Percentiles rank a stretch among this genome's conserved stretches.
phyloP scores from a whole-genome alignment of 768 basidiomycete genomes.

The Boletus insuetus region DNA sequence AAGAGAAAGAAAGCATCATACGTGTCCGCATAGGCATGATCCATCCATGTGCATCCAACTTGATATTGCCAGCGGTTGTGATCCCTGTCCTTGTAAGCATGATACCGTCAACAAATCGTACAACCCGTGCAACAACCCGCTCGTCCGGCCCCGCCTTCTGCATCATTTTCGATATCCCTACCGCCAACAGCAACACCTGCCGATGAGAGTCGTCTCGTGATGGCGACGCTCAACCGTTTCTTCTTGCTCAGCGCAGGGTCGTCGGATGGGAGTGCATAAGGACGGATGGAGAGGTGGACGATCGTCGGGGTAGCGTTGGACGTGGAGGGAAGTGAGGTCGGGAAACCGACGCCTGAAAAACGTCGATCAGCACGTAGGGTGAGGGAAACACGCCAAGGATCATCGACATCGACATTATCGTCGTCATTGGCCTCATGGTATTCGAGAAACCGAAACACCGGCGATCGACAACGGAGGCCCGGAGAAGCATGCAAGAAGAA shows the following conservation, averaged over 20 bases:
- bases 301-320: conserved; percentile 50
- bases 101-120: conserved; percentile 34
- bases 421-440: not conserved
- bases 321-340: conserved; percentile 28
- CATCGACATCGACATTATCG: not conserved
- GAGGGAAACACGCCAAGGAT: not conserved
- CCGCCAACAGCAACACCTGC: conserved; percentile 4
- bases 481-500: not conserved
- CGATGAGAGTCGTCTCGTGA: conserved; percentile 24
- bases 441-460: not conserved
- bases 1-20: not conserved
- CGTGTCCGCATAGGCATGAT: not conserved
- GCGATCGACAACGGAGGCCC: not conserved
- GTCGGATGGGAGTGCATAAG: conserved; percentile 49
- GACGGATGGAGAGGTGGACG: conserved; percentile 72
- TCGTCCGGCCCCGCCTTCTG: conserved; percentile 17
- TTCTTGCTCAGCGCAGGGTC: conserved; percentile 58
- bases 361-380: conserved; percentile 3
- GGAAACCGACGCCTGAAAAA: conserved; percentile 31
- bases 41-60: not conserved
- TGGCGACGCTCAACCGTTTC: conserved; percentile 32
- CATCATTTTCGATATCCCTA: not conserved
- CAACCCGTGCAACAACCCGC: conserved; percentile 39
- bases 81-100: no score
- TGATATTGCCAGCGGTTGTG: no score